Percentiles rank a stretch among this genome's conserved stretches.
phyloP scores from a whole-genome alignment of 2,329 filamentous ascomycete species.

The Aspergillus awamori region DNA sequence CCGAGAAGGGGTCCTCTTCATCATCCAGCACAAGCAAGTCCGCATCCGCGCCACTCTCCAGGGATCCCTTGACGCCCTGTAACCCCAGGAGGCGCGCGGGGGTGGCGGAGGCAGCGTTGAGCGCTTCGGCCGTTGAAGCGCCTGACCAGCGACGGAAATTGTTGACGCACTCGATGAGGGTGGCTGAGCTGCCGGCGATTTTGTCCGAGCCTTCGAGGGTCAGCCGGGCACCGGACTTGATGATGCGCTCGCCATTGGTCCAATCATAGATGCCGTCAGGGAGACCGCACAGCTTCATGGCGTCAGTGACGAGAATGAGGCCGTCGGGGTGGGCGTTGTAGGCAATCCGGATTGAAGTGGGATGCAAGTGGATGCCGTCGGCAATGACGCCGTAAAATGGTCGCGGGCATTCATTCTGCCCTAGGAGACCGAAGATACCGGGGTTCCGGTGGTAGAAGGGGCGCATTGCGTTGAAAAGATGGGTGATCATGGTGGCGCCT shows the following conservation, averaged over 20 bases:
- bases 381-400: slow-evolving; percentile 89
- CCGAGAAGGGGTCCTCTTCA: slow-evolving; percentile 32
- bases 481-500: slow-evolving; percentile 86
- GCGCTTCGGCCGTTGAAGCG: slow-evolving; percentile 42
- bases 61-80: slow-evolving; percentile 42
- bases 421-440: slow-evolving; percentile 83
- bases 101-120: slow-evolving; percentile 45
- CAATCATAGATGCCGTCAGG: slow-evolving; percentile 83
- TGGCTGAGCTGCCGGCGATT: slow-evolving; percentile 69
- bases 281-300: slow-evolving; percentile 83
- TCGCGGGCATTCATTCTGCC: slow-evolving; percentile 58
- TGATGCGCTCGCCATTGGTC: slow-evolving; percentile 70
- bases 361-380: slow-evolving; percentile 87
- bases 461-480: slow-evolving; percentile 92
- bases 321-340: slow-evolving; percentile 83
- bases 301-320: slow-evolving; percentile 87
- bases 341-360: slow-evolving; percentile 84
- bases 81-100: slow-evolving; percentile 45
- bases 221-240: slow-evolving; percentile 67
- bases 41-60: slow-evolving; percentile 46
- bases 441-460: slow-evolving; percentile 90
- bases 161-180: slow-evolving; percentile 49
- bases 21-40: slow-evolving; percentile 47
- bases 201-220: slow-evolving; percentile 76
- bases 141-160: slow-evolving; percentile 48